Conservation (phyloP, 805 yeast species). For the Saccharomyces kudriavzevii region DNA sequence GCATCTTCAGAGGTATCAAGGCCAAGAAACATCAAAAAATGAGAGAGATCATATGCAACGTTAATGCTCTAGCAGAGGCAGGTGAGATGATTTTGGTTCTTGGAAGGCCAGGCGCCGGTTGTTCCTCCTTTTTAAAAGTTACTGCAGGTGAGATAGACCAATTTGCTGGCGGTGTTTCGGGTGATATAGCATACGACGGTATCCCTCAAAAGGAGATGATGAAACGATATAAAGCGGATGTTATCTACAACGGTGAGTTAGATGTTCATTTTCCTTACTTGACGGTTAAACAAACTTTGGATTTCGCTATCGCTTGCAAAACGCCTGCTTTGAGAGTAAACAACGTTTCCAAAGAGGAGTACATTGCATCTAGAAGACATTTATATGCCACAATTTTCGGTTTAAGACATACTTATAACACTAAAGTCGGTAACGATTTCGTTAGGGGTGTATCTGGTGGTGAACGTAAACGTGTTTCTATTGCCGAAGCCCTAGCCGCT, state of each 20-base stretch:
- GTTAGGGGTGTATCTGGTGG: slow-evolving; percentile 73
- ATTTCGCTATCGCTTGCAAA: slow-evolving; percentile 61
- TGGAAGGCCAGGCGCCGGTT: slow-evolving; percentile 77
- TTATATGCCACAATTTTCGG: slow-evolving; percentile 40
- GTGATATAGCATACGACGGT: slow-evolving; percentile 56
- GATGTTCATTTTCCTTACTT: slow-evolving; percentile 72
- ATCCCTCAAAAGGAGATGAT: slow-evolving; percentile 52
- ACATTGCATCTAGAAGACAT: slow-evolving; percentile 36
- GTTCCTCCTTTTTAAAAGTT: slow-evolving; percentile 60
- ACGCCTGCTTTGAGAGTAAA: slow-evolving; percentile 52
- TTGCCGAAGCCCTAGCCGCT: slow-evolving; percentile 45
- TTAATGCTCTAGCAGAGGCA: slow-evolving; percentile 39
- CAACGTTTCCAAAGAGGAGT: slow-evolving; percentile 40
- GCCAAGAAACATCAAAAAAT: slow-evolving; percentile 21
- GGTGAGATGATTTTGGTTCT: slow-evolving; percentile 66
- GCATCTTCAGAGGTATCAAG: slow-evolving; percentile 14
- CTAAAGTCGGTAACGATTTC: slow-evolving; percentile 49
- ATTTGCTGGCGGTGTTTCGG: slow-evolving; percentile 40
- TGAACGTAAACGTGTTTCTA: slow-evolving; percentile 68
- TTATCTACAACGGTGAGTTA: slow-evolving; percentile 51
- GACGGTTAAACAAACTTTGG: slow-evolving; percentile 65
- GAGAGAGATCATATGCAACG: slow-evolving; percentile 31
- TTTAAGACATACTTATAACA: slow-evolving; percentile 44
- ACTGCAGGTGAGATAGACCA: slow-evolving; percentile 49
- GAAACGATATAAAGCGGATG: slow-evolving; percentile 46